Evolutionary conservation across 1,284 basidiomycete species (phyloP), one percentile per base, ranked within the genome.

Genomic region (Volvariella volvacea): DNA sequence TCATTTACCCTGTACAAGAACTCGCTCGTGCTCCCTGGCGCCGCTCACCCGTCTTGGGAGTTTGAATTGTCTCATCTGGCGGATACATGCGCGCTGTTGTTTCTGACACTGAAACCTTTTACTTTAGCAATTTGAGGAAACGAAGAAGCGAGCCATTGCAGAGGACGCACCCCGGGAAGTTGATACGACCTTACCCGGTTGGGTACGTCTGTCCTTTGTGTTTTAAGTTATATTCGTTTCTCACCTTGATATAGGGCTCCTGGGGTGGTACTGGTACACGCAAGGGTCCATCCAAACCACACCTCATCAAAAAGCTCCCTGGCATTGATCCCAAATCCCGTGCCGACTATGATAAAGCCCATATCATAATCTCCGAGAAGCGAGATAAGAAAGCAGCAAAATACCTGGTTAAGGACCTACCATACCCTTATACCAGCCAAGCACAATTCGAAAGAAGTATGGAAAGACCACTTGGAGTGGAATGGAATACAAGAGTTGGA

Each of bases 341-440:
- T 40, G 85, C 88, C 38, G 96, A 99, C 66, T 84, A 84, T 49
- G 72, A 73, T 43, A 89, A 92, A 60, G 73, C 80, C 6, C 83
- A 96, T 61, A 81, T 99, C 53, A 96, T 99, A 67, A 90, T 99
- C 57, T 90, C 89, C 1, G 93, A 99, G 66, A 88, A 86, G 60
- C 80, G 83, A 45, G 93, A 98, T 68, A 93, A 92, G 69, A 97
- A 97, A 63, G 91, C 90, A 1, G 70, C 80, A 9, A 88, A 90
- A 64, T 98, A 92, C 63, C 73, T 84, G 47, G 78, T 92, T 45
- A 88, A 88, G 61, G 92, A 96, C 61, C 65, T 99, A 40, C 95
- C 95, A 2, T 89, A 87, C 62, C 95, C 95, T 1, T 99, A 93
- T 62, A 95, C 94, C 3, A 88, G 83, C 60, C 80, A 82, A 43